A percentile compares a stretch with the other conserved stretches of the same genome.
phyloP scores from a whole-genome alignment of 2,329 filamentous ascomycete genomes.

The Aureobasidium leucospermi region DNA sequence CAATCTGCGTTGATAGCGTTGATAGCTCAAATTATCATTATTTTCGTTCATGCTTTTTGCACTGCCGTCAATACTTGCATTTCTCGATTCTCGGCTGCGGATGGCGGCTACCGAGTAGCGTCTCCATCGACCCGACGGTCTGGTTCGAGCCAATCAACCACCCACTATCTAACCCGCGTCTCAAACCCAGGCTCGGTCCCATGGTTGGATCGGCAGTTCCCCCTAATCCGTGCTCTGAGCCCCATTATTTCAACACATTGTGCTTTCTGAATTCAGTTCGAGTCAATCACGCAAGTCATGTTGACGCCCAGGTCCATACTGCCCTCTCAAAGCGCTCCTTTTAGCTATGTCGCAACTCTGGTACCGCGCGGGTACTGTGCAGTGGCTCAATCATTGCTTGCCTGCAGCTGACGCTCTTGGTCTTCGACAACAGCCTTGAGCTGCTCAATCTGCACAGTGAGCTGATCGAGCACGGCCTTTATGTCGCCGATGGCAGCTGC shows the following conservation, averaged over 20 bases:
- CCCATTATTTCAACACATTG: background rate
- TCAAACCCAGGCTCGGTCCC: background rate
- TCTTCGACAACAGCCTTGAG: slow-evolving; percentile 34
- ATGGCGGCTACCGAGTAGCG: slow-evolving; percentile 9
- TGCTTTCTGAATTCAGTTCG: background rate
- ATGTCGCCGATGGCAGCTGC: slow-evolving; percentile 3
- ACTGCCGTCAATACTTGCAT: background rate
- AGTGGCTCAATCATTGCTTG: background rate
- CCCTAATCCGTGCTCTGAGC: background rate
- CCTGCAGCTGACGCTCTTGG: slow-evolving; percentile 20
- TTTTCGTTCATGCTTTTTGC: slow-evolving; percentile 1
- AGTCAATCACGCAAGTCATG: background rate
- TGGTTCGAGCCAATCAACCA: slow-evolving; percentile 2
- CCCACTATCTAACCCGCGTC: background rate
- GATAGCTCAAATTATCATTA: background rate
- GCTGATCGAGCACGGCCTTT: slow-evolving; percentile 16
- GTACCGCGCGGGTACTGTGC: background rate
- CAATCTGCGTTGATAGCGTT: background rate
- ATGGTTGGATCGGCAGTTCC: background rate
- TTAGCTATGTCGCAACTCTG: background rate
- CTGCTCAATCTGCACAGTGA: slow-evolving; percentile 32
- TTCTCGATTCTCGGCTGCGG: slow-evolving; percentile 12
- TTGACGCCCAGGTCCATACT: background rate
- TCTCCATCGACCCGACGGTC: background rate
- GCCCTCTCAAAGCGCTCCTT: background rate